Conservation (phyloP, 2,329 filamentous ascomycete genomes). For the Cladosporium colombiae region DNA sequence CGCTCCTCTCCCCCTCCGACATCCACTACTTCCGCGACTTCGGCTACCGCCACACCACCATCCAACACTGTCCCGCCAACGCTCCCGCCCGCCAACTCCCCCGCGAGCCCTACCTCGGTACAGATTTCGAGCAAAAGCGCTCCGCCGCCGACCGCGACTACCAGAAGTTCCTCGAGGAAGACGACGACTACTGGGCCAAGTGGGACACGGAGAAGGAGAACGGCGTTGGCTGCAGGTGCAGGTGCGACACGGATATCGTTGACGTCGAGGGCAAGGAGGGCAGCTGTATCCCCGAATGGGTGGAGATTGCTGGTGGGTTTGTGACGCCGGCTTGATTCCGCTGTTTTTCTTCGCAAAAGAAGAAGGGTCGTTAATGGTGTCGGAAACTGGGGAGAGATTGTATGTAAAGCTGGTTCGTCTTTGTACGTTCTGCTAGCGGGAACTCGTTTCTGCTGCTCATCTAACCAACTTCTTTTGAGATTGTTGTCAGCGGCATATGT, state of each 20-base stretch:
- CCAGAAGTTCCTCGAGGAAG: conserved; percentile 80
- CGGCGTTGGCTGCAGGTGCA: conserved; percentile 92
- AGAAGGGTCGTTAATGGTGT: not conserved
- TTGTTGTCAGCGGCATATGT: not conserved
- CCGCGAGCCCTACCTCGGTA: conserved; percentile 68
- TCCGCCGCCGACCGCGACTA: conserved; percentile 49
- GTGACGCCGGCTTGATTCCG: conserved; percentile 32
- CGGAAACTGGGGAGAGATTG: not conserved
- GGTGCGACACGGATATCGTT: conserved; percentile 94
- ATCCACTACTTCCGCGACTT: conserved; percentile 99
- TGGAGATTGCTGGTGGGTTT: conserved; percentile 95
- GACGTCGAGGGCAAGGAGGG: conserved; percentile 98
- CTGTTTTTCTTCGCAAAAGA: not conserved
- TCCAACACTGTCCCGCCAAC: conserved; percentile 97
- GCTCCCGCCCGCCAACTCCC: conserved; percentile 84
- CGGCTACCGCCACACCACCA: conserved; percentile 96
- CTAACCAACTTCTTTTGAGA: not conserved
- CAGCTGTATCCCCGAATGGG: conserved; percentile 93
- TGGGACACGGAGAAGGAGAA: conserved; percentile 90
- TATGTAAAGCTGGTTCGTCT: not conserved
- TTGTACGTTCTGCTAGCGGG: not conserved
- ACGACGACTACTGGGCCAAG: conserved; percentile 94
- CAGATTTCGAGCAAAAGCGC: conserved; percentile 61
- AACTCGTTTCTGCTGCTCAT: not conserved
- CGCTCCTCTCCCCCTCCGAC: conserved; percentile 75